A percentile compares a stretch with the other conserved stretches of the same genome.
phyloP scores from a whole-genome alignment of 176 grass and related monocot genomes.

The Areca catechu region DNA sequence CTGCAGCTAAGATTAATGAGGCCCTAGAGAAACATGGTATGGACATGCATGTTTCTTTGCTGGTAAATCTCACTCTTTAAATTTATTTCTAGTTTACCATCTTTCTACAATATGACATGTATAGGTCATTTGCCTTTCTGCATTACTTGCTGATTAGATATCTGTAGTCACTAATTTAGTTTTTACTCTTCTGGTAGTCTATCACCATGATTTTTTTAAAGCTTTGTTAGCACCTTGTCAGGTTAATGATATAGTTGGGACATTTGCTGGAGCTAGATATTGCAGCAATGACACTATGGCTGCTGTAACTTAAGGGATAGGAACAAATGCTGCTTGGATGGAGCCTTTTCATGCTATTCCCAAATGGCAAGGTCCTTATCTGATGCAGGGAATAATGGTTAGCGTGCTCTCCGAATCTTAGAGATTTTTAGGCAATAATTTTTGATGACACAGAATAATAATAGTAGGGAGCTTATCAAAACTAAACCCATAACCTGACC shows the following conservation, averaged over 20 bases:
- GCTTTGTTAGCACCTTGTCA: background rate
- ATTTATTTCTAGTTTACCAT: background rate
- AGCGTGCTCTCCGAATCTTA: too few relatives aligned
- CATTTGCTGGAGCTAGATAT: background rate
- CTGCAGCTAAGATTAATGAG: background rate
- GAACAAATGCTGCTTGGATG: background rate
- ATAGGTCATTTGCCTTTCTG: too few relatives aligned
- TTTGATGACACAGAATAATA: too few relatives aligned
- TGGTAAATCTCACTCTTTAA: background rate
- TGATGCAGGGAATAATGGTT: background rate
- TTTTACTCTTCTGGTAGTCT: background rate
- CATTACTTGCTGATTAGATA: too few relatives aligned
- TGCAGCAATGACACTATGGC: background rate
- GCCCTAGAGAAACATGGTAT: constrained; percentile 5
- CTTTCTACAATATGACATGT: background rate
- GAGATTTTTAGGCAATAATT: too few relatives aligned
- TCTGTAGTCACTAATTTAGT: background rate
- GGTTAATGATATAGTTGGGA: constrained; percentile 2
- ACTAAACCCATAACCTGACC: too few relatives aligned
- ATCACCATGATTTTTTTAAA: background rate
- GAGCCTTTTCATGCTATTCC: background rate
- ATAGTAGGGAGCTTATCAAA: too few relatives aligned
- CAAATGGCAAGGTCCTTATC: too few relatives aligned
- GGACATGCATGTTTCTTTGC: background rate
- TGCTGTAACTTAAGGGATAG: background rate